phyloP scores from a whole-genome alignment of 148 eudicot species.

The Rhododendron molle region DNA sequence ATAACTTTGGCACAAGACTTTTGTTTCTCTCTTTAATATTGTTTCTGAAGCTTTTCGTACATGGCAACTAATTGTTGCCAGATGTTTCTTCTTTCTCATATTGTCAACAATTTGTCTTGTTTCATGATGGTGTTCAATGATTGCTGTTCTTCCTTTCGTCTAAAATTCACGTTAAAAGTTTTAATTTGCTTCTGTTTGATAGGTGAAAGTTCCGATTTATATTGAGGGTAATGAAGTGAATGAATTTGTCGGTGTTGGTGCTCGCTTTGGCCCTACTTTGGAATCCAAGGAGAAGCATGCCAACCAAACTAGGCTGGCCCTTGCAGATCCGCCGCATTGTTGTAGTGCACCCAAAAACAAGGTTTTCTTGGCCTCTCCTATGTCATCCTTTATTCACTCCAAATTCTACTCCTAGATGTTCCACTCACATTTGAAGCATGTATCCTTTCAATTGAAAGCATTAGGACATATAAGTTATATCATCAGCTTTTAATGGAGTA shows the following conservation, averaged over 20 bases:
- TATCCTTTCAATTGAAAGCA: slow-evolving; percentile 5
- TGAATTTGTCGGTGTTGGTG: slow-evolving; percentile 94
- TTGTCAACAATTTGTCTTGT: background rate
- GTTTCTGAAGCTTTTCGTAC: background rate
- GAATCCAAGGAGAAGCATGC: slow-evolving; percentile 96
- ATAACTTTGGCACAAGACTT: background rate
- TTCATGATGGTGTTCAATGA: background rate
- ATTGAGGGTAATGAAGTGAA: slow-evolving; percentile 52
- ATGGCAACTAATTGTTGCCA: background rate
- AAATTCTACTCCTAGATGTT: slow-evolving; percentile 6
- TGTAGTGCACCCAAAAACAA: slow-evolving; percentile 75
- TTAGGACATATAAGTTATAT: background rate
- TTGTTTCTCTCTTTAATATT: background rate
- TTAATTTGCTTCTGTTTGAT: slow-evolving; percentile 8
- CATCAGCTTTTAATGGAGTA: slow-evolving; percentile 8
- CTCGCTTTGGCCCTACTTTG: slow-evolving; percentile 94
- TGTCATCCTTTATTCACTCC: background rate
- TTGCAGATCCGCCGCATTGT: slow-evolving; percentile 96
- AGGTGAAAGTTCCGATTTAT: slow-evolving; percentile 91
- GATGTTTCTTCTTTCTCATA: background rate
- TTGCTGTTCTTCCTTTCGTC: background rate
- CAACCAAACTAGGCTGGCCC: slow-evolving; percentile 54
- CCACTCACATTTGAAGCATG: background rate
- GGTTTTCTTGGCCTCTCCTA: slow-evolving; percentile 36
- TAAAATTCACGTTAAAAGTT: background rate